phyloP scores from a whole-genome alignment of 2,329 filamentous ascomycete species.

The Dryadomyces sulphureus region DNA sequence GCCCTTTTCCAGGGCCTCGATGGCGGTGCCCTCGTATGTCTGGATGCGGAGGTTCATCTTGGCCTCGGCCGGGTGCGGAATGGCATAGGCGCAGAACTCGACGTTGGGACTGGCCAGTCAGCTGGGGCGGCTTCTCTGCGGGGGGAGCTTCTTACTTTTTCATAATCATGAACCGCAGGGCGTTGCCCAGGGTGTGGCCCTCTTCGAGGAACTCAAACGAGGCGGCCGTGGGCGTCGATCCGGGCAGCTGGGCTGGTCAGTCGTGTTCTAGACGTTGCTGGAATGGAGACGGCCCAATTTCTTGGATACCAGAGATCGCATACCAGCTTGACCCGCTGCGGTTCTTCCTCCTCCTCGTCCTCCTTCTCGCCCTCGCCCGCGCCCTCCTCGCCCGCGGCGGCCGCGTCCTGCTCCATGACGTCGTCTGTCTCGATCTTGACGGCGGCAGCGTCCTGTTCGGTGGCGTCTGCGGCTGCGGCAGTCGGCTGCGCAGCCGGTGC shows the following conservation, averaged over 20 bases:
- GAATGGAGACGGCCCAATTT: no score
- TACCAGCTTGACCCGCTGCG: conserved; percentile 49
- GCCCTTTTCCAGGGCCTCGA: conserved; percentile 80
- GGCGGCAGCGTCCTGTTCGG: conserved; percentile 11
- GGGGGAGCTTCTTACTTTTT: conserved; percentile 59
- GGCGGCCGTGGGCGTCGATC: conserved; percentile 72
- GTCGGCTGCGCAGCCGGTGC: conserved; percentile 13
- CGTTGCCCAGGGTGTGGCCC: conserved; percentile 91
- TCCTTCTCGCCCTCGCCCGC: conserved; percentile 22
- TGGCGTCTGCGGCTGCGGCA: conserved; percentile 13
- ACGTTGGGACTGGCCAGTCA: conserved; percentile 61
- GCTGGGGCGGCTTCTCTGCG: background rate
- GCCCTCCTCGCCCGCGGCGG: conserved; percentile 6
- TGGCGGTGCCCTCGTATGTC: conserved; percentile 75
- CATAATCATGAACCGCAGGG: conserved; percentile 89
- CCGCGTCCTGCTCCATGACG: conserved; percentile 8
- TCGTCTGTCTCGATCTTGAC: no score
- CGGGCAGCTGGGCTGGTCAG: conserved; percentile 49
- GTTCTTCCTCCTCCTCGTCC: conserved; percentile 31
- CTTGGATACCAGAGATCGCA: no score
- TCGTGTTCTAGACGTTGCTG: no score
- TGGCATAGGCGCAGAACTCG: conserved; percentile 96
- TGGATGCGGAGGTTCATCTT: conserved; percentile 98
- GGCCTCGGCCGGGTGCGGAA: conserved; percentile 86
- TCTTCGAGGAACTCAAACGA: conserved; percentile 92